Conservation (phyloP, 1,284 basidiomycete genomes). For the Ustilago sp. region DNA sequence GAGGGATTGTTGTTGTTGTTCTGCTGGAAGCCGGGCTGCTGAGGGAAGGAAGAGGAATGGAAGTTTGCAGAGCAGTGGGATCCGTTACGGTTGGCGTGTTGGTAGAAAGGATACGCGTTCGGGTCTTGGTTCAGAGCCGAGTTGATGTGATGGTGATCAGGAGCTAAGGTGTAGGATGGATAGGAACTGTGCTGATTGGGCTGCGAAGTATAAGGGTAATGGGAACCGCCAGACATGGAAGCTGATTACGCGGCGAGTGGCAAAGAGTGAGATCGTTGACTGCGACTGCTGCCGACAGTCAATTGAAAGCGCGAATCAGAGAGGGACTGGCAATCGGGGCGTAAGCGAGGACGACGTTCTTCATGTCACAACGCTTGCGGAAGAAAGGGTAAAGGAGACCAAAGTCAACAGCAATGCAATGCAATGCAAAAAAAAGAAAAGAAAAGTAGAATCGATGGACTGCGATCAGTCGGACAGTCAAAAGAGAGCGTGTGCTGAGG, state of each 20-base stretch:
- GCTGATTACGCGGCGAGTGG: conserved; percentile 17
- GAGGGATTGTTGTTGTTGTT: conserved; percentile 1
- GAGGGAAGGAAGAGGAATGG: conserved; percentile 3
- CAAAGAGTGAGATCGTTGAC: background rate
- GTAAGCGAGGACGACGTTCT: background rate
- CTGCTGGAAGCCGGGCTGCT: background rate
- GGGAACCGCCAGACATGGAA: conserved; percentile 42
- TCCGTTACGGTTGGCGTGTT: conserved; percentile 4
- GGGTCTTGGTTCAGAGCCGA: background rate
- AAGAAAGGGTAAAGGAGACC: conserved; percentile 2
- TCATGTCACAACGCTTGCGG: conserved; percentile 22
- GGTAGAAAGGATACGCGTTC: conserved; percentile 1
- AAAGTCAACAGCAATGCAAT: background rate
- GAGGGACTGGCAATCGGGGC: background rate
- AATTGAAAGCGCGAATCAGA: conserved; percentile 8
- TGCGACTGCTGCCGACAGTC: conserved; percentile 21
- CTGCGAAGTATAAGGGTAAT: conserved; percentile 25
- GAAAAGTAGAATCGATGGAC: background rate
- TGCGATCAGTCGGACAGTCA: background rate
- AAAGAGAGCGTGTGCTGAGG: conserved; percentile 10
- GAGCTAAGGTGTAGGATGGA: conserved; percentile 1
- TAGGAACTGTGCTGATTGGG: conserved; percentile 14
- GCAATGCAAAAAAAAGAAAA: no score
- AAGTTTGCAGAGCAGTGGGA: background rate
- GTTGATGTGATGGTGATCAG: conserved; percentile 7